phyloP scores from a whole-genome alignment of 1,284 basidiomycete species.

The Anthracocystis walkeri region DNA sequence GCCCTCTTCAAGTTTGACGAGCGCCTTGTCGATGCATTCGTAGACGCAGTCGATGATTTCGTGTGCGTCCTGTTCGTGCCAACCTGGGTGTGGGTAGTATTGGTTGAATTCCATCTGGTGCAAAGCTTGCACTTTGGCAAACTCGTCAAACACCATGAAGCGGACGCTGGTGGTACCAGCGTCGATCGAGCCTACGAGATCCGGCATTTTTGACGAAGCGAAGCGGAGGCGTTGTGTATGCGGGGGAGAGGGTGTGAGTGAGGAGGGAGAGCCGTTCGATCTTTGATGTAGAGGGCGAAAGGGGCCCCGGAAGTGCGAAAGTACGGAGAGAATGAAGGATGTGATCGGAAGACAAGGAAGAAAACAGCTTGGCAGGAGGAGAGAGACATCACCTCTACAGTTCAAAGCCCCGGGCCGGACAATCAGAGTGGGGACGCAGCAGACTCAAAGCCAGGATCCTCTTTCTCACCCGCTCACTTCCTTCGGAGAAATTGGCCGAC shows the following conservation, averaged over 20 bases:
- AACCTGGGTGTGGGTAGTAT: constrained; percentile 72
- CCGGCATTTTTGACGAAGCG: constrained; percentile 34
- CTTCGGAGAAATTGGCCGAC: too few species aligned
- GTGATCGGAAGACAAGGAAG: too few species aligned
- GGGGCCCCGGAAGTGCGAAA: too few species aligned
- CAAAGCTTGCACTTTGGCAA: constrained; percentile 86
- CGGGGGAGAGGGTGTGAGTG: background rate
- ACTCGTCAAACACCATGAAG: constrained; percentile 91
- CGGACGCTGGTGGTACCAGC: constrained; percentile 80
- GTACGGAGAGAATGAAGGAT: too few species aligned
- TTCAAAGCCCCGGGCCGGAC: too few species aligned
- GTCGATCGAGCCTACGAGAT: constrained; percentile 54
- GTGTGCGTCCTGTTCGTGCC: constrained; percentile 93
- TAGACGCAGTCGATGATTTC: constrained; percentile 85
- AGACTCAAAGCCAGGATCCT: too few species aligned
- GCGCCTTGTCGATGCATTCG: constrained; percentile 80
- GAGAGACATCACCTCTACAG: too few species aligned
- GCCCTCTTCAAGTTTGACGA: constrained; percentile 78
- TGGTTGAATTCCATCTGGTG: constrained; percentile 76
- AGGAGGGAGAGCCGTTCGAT: background rate
- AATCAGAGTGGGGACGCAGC: too few species aligned
- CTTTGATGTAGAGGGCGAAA: too few species aligned
- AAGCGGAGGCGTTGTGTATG: background rate
- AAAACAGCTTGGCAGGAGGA: too few species aligned
- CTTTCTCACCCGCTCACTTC: too few species aligned